Conservation (phyloP, 371 early-diverging fungal species). For the Mucor indicus region DNA sequence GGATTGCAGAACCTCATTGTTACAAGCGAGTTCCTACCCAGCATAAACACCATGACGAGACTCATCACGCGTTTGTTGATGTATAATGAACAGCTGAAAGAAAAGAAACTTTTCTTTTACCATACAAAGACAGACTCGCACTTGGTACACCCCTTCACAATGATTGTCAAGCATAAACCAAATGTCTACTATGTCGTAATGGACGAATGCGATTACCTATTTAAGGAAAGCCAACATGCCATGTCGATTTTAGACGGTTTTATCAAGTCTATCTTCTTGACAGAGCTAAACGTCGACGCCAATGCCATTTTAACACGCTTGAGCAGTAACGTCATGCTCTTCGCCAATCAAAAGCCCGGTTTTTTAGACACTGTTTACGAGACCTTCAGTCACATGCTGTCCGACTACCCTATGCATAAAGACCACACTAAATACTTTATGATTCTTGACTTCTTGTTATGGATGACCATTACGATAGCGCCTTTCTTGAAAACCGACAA, state of each 20-base stretch:
- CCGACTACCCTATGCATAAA: slow-evolving; percentile 5
- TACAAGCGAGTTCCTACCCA: slow-evolving; percentile 14
- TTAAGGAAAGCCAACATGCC: slow-evolving; percentile 3
- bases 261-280: slow-evolving; percentile 20
- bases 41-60: slow-evolving; percentile 20
- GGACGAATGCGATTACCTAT: slow-evolving; percentile 21
- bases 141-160: slow-evolving; percentile 22
- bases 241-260: slow-evolving; percentile 2
- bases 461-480: background rate
- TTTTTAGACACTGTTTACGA: background rate
- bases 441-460: slow-evolving; percentile 2
- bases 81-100: background rate
- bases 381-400: background rate
- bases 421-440: background rate
- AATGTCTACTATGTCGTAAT: slow-evolving; percentile 16
- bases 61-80: slow-evolving; percentile 22
- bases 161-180: slow-evolving; percentile 27
- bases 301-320: slow-evolving; percentile 17
- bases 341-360: too few species aligned
- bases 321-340: slow-evolving; percentile 4
- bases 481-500: background rate
- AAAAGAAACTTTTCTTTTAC: slow-evolving; percentile 1
- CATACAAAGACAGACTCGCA: slow-evolving; percentile 3
- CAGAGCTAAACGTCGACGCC: slow-evolving; percentile 4
- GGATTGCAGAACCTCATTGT: slow-evolving; percentile 29